Base-by-base conservation (phyloP, 179 eudicot genomes). In the Sideroxylon spinosum region DNA sequence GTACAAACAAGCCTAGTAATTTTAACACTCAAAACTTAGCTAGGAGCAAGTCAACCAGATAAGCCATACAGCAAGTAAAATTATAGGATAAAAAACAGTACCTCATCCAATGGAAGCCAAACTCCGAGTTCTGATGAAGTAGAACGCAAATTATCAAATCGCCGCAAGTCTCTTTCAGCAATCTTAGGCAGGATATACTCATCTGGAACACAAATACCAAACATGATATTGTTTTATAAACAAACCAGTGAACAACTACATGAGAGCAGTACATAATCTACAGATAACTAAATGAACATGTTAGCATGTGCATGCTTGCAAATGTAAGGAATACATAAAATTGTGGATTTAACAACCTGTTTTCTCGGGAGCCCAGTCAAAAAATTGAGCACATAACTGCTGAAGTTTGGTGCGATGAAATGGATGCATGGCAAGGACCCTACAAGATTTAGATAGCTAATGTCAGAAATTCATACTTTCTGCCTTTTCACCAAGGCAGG, bases 171-270 rank as follows among this genome's bases (percentile, higher is more conserved):
- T 84, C 98, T 91, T 88, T 95, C 98, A 75, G 97, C 97, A 82
- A 95, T 93, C 91, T 87, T 93, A 25, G 97, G 98, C 85, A 90
- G 87, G 61, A 90, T 91, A 80, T 93, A 95, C 77, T 93, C 99
- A 84, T 91, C 99, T 93, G 85, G 66, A 73, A 71, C 52, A 76
- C 71, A 77, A 44, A 74, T 29, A 16, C 37, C 44, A 76, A 48
- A 75, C 65, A 32, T 16, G 59, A 10, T 74, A 46, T 68, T n/a
- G 37, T 11, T 19, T 12, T 26, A 28, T 55, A 19, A 17, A 28
- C 28, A 22, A 10, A 28, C 46, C 20, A 17, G 63, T 25, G 17
- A 52, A 71, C 29, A 71, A 71, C 56, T 70, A 48, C 32, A 11
- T 44, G 25, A 48, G 16, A 69, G 73, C 44, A 37, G 44, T 37